Conservation (phyloP, 1,284 basidiomycete species). For the Pyrrhoderma lamaoense region DNA sequence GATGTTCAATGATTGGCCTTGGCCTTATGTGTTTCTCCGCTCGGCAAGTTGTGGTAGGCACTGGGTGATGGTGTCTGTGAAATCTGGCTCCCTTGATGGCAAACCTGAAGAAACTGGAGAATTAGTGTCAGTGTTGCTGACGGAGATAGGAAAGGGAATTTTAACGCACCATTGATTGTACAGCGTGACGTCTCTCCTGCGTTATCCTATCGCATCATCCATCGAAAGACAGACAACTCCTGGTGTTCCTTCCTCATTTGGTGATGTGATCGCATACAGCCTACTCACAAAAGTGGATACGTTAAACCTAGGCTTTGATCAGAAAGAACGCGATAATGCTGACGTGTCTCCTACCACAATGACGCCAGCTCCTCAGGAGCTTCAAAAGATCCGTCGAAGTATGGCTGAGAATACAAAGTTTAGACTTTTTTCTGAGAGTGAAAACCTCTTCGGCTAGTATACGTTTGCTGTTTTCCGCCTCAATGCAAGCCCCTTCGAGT, state of each 20-base stretch:
- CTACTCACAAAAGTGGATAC: background rate
- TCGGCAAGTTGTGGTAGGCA: too few relatives aligned
- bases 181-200: conserved; percentile 4
- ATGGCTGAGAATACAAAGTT: conserved; percentile 30
- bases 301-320: too few relatives aligned
- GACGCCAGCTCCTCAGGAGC: background rate
- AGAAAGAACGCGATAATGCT: too few relatives aligned
- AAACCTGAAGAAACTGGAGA: too few relatives aligned
- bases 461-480: conserved; percentile 13
- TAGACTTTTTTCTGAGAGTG: conserved; percentile 6
- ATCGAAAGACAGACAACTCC: background rate
- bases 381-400: conserved; percentile 3
- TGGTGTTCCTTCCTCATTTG: background rate
- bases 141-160: too few relatives aligned
- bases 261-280: background rate
- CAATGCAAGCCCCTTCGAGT: conserved; percentile 15
- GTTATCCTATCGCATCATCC: conserved; percentile 4
- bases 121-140: too few relatives aligned
- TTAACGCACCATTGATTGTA: background rate
- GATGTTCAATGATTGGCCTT: too few relatives aligned
- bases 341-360: background rate
- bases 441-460: conserved; percentile 8
- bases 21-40: too few relatives aligned
- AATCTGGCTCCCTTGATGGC: too few relatives aligned
- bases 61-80: too few relatives aligned